Evolutionary conservation across 2,329 filamentous ascomycete genomes (phyloP), one percentile per base, ranked within the genome.

Genomic region (Cladorrhinum sp.): DNA sequence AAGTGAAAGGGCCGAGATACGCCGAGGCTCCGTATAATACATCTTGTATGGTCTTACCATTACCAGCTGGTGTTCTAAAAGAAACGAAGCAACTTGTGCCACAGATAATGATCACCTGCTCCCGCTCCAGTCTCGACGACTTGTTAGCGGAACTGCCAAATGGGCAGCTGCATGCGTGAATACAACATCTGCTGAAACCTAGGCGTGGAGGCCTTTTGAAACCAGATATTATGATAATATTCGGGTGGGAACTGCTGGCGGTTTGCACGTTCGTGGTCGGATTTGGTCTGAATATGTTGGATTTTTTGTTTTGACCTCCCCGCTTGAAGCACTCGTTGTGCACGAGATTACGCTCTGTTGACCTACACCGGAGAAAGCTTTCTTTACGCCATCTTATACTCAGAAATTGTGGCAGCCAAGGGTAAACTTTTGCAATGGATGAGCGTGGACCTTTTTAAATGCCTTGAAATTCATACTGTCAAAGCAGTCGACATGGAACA

Each of bases 41-140:
- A 99, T 87, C 70, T 96, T 97, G 76, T 93, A 98, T 4, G 85
- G 79, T 65, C 86, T 88, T 3, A 93, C 93, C 64, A 88, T 84
- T 2, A 86, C 84, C 54, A 99, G 82, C 70, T 97, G 89, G 69
- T 96, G 86, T 73, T 99, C 95, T 7, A 99, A 79, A 57, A 99
- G 85, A 71, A 96, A 98, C 0, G 93, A 88, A 4, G 95, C 95
- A n/a, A 97, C 89, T 70, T 99, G 95, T 0, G 95, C 95, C 95
- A 72, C 93, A 98, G 27, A 99, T 85, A 62, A 99, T 97, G 9
- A 95, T 87, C 9, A 96, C 89, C 69, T 95, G 93, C 65, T 96
- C 84, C 22, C 84, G 80, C 51, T 91, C 88, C 87, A 1, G 90
- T 85, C 24, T 85, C 80, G 12, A 98, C 77, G 7, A 97, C 92